Evolutionary conservation across 2,329 filamentous ascomycete genomes (phyloP).

Genomic region (Calonectria montana): DNA sequence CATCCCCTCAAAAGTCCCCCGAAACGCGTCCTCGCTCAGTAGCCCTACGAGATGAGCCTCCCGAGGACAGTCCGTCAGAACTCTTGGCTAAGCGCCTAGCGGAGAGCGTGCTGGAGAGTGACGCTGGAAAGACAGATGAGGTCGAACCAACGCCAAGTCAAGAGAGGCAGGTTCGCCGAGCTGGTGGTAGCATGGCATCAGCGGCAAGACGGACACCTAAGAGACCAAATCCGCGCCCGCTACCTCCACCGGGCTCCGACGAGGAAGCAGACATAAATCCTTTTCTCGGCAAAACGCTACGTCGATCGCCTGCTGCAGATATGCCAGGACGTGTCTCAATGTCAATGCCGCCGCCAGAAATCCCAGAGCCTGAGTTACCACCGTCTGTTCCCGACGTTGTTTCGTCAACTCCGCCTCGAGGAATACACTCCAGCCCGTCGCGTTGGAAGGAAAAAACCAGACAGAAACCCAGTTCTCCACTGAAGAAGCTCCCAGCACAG

Average conservation of each 20-base stretch:
- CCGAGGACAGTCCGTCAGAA: constrained; percentile 42
- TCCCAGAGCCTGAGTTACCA: constrained; percentile 30
- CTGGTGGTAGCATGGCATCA: constrained; percentile 47
- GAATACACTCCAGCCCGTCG: constrained; percentile 71
- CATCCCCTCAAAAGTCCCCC: constrained; percentile 48
- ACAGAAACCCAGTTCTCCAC: constrained; percentile 59
- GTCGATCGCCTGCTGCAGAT: constrained; percentile 47
- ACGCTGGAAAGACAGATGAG: constrained; percentile 35
- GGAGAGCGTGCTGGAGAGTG: constrained; percentile 38
- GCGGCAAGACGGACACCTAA: constrained; percentile 54
- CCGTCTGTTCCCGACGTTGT: constrained; percentile 64
- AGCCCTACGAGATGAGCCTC: constrained; percentile 32
- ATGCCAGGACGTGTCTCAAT: constrained; percentile 14
- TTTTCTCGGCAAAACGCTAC: constrained; percentile 43
- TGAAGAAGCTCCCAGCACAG: constrained; percentile 57
- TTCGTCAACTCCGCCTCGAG: constrained; percentile 65
- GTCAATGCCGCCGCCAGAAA: constrained; percentile 27
- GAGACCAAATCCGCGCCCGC: constrained; percentile 58
- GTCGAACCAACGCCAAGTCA: constrained; percentile 29
- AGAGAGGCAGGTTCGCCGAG: constrained; percentile 29
- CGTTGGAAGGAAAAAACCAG: constrained; percentile 52
- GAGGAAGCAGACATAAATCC: constrained; percentile 46
- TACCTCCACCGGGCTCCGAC: constrained; percentile 56
- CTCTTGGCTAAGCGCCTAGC: constrained; percentile 46
- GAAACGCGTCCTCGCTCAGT: constrained; percentile 15